These are phyloP conservation scores for Colletotrichum acutatum DNA, from an alignment of 2,329 filamentous ascomycete species.

Conservation along the genomic window DNA sequence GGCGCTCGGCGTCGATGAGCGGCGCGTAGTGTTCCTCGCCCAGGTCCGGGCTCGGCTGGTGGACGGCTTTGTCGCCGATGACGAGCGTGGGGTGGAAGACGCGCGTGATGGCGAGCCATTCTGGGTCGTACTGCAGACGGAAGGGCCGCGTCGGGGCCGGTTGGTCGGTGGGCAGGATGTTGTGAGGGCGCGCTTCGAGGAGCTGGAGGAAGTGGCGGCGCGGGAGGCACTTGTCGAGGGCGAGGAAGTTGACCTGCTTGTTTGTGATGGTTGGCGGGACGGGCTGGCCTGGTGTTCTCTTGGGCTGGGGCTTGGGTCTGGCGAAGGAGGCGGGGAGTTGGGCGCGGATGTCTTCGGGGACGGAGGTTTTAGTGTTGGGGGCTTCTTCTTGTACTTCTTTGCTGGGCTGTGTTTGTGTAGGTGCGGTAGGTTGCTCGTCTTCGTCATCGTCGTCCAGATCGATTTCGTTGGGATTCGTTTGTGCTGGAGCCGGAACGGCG, in stretches of 20 bases:
- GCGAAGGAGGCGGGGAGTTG: constrained; percentile 83
- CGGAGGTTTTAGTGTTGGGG: constrained; percentile 42
- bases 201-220: constrained; percentile 86
- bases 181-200: constrained; percentile 65
- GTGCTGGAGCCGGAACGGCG: not conserved
- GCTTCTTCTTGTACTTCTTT: constrained; percentile 22
- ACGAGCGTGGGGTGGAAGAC: constrained; percentile 76
- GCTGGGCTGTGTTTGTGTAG: constrained; percentile 23
- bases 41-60: constrained; percentile 64
- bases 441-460: constrained; percentile 73
- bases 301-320: constrained; percentile 48
- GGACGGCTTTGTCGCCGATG: constrained; percentile 65
- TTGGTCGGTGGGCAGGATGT: constrained; percentile 16
- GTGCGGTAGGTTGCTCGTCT: constrained; percentile 46
- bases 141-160: constrained; percentile 56
- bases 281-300: constrained; percentile 65
- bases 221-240: constrained; percentile 90
- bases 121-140: constrained; percentile 83
- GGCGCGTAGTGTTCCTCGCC: constrained; percentile 76
- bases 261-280: constrained; percentile 81
- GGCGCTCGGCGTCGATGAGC: constrained; percentile 74
- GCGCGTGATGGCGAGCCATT: constrained; percentile 95
- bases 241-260: constrained; percentile 83
- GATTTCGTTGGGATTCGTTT: constrained; percentile 74
- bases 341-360: constrained; percentile 74